phyloP scores from a whole-genome alignment of 345 rosid genomes.

The Hypericum androsaemum region DNA sequence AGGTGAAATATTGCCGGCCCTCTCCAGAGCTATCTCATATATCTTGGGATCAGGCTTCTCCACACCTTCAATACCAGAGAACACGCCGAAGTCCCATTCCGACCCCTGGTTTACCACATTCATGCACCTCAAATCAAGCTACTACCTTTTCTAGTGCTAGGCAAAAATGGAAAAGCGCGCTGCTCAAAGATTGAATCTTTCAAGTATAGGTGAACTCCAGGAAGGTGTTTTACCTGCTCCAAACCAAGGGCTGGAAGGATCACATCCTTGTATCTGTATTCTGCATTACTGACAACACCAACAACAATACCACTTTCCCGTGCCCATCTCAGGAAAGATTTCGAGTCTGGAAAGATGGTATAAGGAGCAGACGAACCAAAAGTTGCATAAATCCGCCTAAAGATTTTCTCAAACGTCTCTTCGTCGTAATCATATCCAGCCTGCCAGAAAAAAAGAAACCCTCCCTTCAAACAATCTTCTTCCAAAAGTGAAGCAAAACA shows the following conservation, averaged over 20 bases:
- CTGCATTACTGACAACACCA: constrained; percentile 78
- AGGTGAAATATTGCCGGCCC: constrained; percentile 69
- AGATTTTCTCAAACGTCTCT: constrained; percentile 81
- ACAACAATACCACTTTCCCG: constrained; percentile 55
- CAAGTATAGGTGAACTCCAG: too few species aligned
- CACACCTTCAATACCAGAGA: constrained; percentile 83
- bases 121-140: not conserved
- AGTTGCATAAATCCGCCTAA: constrained; percentile 73
- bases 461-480: too few species aligned
- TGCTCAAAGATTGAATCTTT: too few species aligned
- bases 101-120: constrained; percentile 37
- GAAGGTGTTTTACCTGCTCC: constrained; percentile 37
- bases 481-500: too few species aligned
- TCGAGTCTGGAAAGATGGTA: constrained; percentile 60
- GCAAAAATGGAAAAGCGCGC: not conserved
- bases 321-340: constrained; percentile 83
- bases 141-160: constrained; percentile 5
- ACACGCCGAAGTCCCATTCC: constrained; percentile 96
- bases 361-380: constrained; percentile 97
- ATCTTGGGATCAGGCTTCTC: constrained; percentile 89
- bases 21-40: constrained; percentile 58
- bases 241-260: constrained; percentile 84
- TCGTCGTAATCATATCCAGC: constrained; percentile 95
- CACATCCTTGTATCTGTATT: constrained; percentile 77
- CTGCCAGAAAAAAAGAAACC: constrained; percentile 28